Evolutionary conservation across 805 yeast species (phyloP).

Genomic region (Yamadazyma sp.): DNA sequence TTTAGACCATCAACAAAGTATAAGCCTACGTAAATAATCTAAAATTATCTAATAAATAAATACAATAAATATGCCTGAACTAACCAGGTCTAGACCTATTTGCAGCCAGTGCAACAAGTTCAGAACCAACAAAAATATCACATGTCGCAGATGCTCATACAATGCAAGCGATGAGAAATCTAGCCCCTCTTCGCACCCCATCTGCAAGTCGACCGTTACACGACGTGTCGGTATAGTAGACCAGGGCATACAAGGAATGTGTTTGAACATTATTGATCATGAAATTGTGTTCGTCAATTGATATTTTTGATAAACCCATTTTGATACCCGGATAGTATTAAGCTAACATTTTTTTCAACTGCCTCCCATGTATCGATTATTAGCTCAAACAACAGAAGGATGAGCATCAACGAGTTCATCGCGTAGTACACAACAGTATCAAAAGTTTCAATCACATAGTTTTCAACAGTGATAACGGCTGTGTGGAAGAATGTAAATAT

Average conservation of each 20-base stretch:
- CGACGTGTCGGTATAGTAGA: not conserved
- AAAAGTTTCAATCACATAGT: slow-evolving; percentile 4
- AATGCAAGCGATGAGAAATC: not conserved
- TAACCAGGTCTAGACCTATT: slow-evolving; percentile 3
- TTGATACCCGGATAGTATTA: slow-evolving; percentile 14
- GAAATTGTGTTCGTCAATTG: too few relatives aligned
- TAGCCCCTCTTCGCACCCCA: not conserved
- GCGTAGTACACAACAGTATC: slow-evolving; percentile 15
- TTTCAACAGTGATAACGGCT: not conserved
- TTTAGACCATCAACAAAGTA: too few relatives aligned
- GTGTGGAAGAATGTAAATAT: not conserved
- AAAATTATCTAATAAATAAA: not conserved
- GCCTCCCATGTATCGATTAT: slow-evolving; percentile 8
- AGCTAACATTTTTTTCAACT: slow-evolving; percentile 4
- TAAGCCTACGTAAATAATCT: not conserved
- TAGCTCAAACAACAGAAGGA: slow-evolving; percentile 12
- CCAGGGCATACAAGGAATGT: not conserved
- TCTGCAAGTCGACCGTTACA: slow-evolving; percentile 1
- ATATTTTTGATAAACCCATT: slow-evolving; percentile 16
- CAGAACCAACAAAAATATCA: too few relatives aligned
- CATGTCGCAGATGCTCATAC: too few relatives aligned
- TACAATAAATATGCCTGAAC: not conserved
- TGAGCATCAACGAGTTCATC: slow-evolving; percentile 15
- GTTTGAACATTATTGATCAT: not conserved
- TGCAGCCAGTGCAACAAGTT: slow-evolving; percentile 3